Conservation (phyloP, 1,284 basidiomycete genomes). For the Takashimella koratensis region DNA sequence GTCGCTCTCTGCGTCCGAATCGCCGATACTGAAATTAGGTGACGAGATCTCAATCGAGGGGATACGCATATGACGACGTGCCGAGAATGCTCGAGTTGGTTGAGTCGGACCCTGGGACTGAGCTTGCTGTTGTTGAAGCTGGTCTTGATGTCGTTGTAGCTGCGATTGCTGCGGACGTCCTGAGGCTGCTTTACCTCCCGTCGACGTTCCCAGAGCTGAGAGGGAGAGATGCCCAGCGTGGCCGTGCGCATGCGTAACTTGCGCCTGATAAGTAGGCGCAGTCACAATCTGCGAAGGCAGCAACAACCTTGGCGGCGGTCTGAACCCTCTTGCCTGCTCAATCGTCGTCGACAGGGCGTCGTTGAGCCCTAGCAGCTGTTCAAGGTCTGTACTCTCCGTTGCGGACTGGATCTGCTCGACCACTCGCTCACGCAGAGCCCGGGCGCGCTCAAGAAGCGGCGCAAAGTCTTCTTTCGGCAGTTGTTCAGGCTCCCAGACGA, state of each 20-base stretch:
- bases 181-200: too few relatives aligned
- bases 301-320: constrained; percentile 35
- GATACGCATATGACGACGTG: constrained; percentile 35
- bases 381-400: constrained; percentile 59
- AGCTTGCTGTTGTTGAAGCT: neutral
- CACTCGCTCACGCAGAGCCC: constrained; percentile 59
- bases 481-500: constrained; percentile 43
- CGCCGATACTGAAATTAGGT: constrained; percentile 59
- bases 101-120: neutral
- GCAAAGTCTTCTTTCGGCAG: constrained; percentile 42
- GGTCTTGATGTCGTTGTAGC: neutral
- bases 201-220: too few relatives aligned
- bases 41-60: constrained; percentile 57
- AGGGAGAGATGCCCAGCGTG: too few relatives aligned
- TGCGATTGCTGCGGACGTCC: too few relatives aligned
- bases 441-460: constrained; percentile 54
- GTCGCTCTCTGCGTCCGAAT: constrained; percentile 61
- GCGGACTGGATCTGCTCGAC: constrained; percentile 58
- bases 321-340: constrained; percentile 36
- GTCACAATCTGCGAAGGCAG: constrained; percentile 37
- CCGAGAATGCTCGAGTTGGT: neutral
- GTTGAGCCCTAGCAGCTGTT: constrained; percentile 66
- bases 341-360: constrained; percentile 61
- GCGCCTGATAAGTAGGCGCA: constrained; percentile 1
- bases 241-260: neutral